Evolutionary conservation across 495 filamentous ascomycete species (phyloP).

Genomic region (Aspergillus leporis): DNA sequence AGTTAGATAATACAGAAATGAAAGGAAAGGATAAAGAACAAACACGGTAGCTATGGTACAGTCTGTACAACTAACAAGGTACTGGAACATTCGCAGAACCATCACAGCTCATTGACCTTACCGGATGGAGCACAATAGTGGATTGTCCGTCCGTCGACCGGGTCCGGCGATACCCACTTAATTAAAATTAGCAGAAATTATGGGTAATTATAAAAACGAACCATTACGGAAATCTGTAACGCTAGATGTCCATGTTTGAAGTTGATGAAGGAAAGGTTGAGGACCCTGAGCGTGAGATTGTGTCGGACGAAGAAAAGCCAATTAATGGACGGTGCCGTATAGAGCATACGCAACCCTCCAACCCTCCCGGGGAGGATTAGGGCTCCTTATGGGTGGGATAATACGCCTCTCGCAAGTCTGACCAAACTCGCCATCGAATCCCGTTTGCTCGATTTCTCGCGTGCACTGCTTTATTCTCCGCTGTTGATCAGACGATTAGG

Average conservation of each 20-base stretch:
- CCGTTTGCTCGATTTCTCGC: not conserved
- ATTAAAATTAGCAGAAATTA: not conserved
- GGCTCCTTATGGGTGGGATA: not conserved
- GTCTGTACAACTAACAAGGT: not conserved
- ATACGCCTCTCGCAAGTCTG: not conserved
- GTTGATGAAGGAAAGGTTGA: not conserved
- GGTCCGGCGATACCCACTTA: slow-evolving; percentile 1
- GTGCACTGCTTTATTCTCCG: not conserved
- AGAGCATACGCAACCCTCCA: slow-evolving; percentile 2
- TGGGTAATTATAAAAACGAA: not conserved
- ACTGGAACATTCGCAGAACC: slow-evolving; percentile 19
- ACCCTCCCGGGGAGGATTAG: not conserved
- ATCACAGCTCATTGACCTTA: not conserved
- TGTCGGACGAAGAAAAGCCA: not conserved
- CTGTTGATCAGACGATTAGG: not conserved
- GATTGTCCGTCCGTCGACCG: slow-evolving; percentile 5
- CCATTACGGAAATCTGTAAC: not conserved
- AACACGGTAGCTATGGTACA: not conserved
- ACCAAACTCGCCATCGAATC: not conserved
- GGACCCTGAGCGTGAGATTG: slow-evolving; percentile 1
- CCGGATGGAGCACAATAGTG: slow-evolving; percentile 2
- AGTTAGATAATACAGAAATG: not conserved
- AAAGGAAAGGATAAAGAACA: not conserved
- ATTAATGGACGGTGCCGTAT: not conserved
- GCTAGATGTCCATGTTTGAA: slow-evolving; percentile 1